Conservation (phyloP, 2,329 filamentous ascomycete genomes). For the Claviceps spartinae region DNA sequence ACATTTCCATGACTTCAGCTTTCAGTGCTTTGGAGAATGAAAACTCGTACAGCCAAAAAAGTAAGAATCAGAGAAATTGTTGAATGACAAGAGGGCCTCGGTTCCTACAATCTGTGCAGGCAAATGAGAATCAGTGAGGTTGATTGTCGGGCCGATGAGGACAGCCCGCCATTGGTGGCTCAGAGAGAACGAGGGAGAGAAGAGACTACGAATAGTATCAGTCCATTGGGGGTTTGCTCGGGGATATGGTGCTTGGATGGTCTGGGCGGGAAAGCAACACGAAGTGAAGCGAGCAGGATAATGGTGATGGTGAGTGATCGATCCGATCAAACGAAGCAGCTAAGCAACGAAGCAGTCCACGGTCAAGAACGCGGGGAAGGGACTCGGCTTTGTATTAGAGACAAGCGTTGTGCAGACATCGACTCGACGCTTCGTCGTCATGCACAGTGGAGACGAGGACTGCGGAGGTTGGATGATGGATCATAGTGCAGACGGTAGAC, state of each 20-base stretch:
- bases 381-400: background rate
- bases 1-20: slow-evolving; percentile 5
- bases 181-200: background rate
- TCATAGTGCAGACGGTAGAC: background rate
- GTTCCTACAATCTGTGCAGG: background rate
- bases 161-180: background rate
- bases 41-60: background rate
- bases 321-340: background rate
- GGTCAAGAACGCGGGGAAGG: background rate
- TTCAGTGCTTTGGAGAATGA: background rate
- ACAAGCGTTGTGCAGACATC: background rate
- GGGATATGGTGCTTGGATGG: background rate
- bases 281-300: background rate
- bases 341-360: background rate
- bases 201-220: background rate
- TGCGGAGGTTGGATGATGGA: background rate
- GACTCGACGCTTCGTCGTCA: background rate
- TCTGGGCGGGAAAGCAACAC: no score
- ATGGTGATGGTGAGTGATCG: background rate
- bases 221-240: background rate
- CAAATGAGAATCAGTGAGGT: background rate
- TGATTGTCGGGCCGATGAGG: background rate
- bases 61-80: background rate
- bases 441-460: background rate
- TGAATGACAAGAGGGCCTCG: no score